phyloP scores from a whole-genome alignment of 129 eudicot genomes.

The Rutidosis leptorrhynchoides region DNA sequence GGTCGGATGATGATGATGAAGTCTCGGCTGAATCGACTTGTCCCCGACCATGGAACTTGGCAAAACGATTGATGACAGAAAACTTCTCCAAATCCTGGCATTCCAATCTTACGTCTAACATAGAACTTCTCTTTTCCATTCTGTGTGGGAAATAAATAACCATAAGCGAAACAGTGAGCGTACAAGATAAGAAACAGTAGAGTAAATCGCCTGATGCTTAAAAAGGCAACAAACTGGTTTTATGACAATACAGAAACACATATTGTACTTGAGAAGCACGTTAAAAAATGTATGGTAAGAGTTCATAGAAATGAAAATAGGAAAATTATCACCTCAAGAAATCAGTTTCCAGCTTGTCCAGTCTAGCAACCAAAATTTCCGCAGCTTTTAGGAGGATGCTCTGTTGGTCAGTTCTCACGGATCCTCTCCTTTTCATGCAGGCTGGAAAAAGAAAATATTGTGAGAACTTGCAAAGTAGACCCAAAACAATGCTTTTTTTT shows the following conservation, averaged over 20 bases:
- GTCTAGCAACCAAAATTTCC: constrained; percentile 47
- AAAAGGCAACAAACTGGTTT: too few relatives aligned
- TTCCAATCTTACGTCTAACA: constrained; percentile 62
- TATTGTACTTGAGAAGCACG: too few relatives aligned
- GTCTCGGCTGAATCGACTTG: constrained; percentile 46
- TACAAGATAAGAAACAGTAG: not conserved
- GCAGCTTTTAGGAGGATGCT: constrained; percentile 33
- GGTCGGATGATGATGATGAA: too few relatives aligned
- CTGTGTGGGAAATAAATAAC: constrained; percentile 26
- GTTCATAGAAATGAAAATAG: too few relatives aligned
- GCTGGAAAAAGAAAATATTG: too few relatives aligned
- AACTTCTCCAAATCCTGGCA: constrained; percentile 73
- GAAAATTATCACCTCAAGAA: constrained; percentile 49
- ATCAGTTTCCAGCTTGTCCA: constrained; percentile 49
- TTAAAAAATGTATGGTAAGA: too few relatives aligned
- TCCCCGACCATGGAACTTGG: constrained; percentile 64
- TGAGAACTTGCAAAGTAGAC: constrained; percentile 17
- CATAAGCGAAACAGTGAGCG: not conserved
- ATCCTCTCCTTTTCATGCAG: constrained; percentile 30
- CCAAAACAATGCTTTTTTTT: too few relatives aligned
- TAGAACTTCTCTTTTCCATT: constrained; percentile 55
- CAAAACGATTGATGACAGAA: constrained; percentile 63
- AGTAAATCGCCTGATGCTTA: not conserved
- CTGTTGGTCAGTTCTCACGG: constrained; percentile 36
- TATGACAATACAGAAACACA: too few relatives aligned